A percentile compares a stretch with the other conserved stretches of the same genome.
phyloP scores from a whole-genome alignment of 1,284 basidiomycete genomes.

The Leccinum variabile region DNA sequence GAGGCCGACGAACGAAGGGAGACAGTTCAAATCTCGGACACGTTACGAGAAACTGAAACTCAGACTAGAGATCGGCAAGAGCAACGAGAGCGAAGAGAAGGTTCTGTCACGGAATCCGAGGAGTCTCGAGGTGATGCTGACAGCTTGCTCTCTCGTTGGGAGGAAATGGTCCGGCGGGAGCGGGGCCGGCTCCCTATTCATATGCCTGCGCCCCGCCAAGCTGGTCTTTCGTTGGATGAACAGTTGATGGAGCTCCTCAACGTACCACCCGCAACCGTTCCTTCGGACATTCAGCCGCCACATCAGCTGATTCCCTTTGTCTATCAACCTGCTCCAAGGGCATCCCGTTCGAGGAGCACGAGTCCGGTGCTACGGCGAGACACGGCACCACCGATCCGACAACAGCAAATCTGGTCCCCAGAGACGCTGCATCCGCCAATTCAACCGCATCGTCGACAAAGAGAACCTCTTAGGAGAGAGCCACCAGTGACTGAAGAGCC shows the following conservation, averaged over 20 bases:
- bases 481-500: not conserved
- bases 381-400: constrained; percentile 26
- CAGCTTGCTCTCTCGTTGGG: constrained; percentile 28
- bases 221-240: constrained; percentile 54
- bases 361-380: constrained; percentile 36
- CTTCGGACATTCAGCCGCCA: constrained; percentile 47
- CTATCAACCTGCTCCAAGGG: constrained; percentile 49
- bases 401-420: constrained; percentile 21
- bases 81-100: constrained; percentile 11
- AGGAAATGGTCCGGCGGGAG: constrained; percentile 22
- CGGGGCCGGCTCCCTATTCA: constrained; percentile 36
- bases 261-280: constrained; percentile 40
- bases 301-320: constrained; percentile 54
- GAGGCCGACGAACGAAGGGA: constrained; percentile 19
- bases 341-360: constrained; percentile 44
- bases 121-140: constrained; percentile 31
- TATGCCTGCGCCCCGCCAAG: constrained; percentile 42
- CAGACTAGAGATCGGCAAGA: constrained; percentile 1
- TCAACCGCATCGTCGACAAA: constrained; percentile 7
- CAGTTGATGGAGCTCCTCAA: constrained; percentile 60
- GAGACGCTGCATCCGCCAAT: constrained; percentile 20
- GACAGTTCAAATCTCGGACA: constrained; percentile 15
- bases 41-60: constrained; percentile 6
- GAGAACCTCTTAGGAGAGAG: constrained; percentile 13
- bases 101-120: constrained; percentile 28